Conservation (phyloP, 257 asterid species). For the Ilex aquifolium region DNA sequence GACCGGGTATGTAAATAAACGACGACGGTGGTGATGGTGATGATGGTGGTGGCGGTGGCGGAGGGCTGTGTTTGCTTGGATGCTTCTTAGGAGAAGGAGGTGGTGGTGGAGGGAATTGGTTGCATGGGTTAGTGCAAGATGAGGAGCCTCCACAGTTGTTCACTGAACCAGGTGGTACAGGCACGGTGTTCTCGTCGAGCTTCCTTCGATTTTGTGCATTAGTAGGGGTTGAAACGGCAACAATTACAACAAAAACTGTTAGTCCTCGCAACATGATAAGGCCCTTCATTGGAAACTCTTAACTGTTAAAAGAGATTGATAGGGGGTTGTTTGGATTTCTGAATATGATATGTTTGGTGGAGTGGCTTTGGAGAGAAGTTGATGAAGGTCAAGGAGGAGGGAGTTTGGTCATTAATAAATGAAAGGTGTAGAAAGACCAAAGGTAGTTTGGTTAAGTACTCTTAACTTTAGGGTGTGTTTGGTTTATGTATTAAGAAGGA, state of each 20-base stretch:
- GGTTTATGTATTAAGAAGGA: no score
- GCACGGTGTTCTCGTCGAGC: conserved; percentile 21
- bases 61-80: conserved; percentile 48
- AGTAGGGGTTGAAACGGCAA: conserved; percentile 2
- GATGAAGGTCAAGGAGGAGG: neutral
- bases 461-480: no score
- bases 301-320: no score
- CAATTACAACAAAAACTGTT: conserved; percentile 7
- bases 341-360: conserved; percentile 5
- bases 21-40: conserved; percentile 40
- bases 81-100: conserved; percentile 34
- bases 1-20: conserved; percentile 53
- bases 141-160: conserved; percentile 78
- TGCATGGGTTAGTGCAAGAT: conserved; percentile 52
- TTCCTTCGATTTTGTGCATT: conserved; percentile 21
- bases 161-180: conserved; percentile 27
- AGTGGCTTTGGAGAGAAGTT: neutral
- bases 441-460: conserved; percentile 1
- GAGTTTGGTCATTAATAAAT: neutral
- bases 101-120: conserved; percentile 23
- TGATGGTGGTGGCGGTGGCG: conserved; percentile 32
- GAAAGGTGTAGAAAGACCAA: conserved; percentile 13
- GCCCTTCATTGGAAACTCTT: neutral
- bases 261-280: conserved; percentile 11
- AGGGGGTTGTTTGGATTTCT: neutral